Base-by-base conservation (phyloP, 176 grass and related monocot genomes). In the Musa itinerans region DNA sequence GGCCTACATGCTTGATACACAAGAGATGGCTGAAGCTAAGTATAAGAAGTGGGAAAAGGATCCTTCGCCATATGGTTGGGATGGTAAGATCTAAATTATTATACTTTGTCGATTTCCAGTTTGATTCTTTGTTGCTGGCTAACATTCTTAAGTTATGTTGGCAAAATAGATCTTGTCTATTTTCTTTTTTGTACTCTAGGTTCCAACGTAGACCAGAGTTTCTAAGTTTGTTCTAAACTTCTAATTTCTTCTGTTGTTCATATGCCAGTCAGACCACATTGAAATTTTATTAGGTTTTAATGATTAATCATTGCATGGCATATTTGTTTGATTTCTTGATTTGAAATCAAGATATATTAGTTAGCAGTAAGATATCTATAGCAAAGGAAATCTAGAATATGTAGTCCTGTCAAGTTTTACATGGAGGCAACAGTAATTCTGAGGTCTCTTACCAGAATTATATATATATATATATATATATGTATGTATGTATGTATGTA, bases 1-100 rank as follows among this genome's bases (percentile, higher is more conserved):
- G 50, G 86, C 95, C 2, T 98, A 89, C 71, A 93, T 98, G 95
- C 95, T 98, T 71, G 90, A 98, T 78, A 98, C 88, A 24, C 88
- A 98, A 75, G 90, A 89, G 50, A 83, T 74, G 0, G 95, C 95
- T 15, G 82, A 93, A 89, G 29, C 63, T 0, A 98, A 98, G 72
- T 93, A 98, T 63, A 98, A 98, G 78, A 98, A 93, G 77, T 93
- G 95, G 90, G 95, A 98, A 76, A 98, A 93, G 59, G 95, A 91
- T 52, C 90, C 90, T 24, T 88, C 95, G 21, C 90, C 95, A 19
- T 72, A 87, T 62, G 88, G 88, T n/a, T 99, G 90, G 95, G 90
- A 98, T 73, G 95, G 95, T 93, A 86, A 83, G 88, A 12, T 65
- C 23, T 63, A 23, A 63, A 83, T 23, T 20, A 21, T 26, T 29